phyloP scores from a whole-genome alignment of 2,329 filamentous ascomycete genomes.

The Ophiostoma australiae region DNA sequence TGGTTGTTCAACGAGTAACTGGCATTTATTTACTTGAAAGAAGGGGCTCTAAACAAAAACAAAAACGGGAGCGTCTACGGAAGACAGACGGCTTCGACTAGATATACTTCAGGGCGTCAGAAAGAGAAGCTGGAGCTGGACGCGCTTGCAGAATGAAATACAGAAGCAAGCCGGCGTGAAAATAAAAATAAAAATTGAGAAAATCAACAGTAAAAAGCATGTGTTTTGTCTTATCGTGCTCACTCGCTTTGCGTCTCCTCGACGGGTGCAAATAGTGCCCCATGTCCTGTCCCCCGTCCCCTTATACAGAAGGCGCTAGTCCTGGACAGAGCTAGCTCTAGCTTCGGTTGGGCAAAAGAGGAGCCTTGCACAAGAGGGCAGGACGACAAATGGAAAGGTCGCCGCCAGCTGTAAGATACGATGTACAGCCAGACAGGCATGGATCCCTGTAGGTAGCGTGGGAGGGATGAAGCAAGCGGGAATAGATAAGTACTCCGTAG shows the following conservation, averaged over 20 bases:
- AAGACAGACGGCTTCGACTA: background rate
- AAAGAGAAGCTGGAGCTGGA: background rate
- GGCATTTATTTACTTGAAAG: background rate
- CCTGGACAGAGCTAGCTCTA: background rate
- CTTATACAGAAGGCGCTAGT: conserved; percentile 1
- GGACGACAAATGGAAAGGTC: conserved; percentile 10
- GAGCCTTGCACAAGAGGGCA: conserved; percentile 13
- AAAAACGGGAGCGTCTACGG: background rate
- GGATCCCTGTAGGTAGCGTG: conserved; percentile 14
- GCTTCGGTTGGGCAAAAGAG: conserved; percentile 10
- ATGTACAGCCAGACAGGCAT: conserved; percentile 1
- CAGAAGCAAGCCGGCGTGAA: background rate
- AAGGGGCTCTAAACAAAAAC: background rate
- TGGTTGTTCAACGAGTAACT: background rate
- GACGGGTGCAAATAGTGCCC: background rate
- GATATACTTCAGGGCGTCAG: background rate
- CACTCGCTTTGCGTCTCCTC: background rate
- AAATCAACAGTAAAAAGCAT: conserved; percentile 8
- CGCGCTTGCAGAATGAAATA: background rate
- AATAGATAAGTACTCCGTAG: background rate
- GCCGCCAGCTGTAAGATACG: conserved; percentile 2
- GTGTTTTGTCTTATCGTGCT: conserved; percentile 7
- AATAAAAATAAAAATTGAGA: background rate
- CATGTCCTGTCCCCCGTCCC: conserved; percentile 12
- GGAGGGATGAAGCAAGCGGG: conserved; percentile 13